phyloP scores from a whole-genome alignment of 225 moss, liverwort and hornwort species.

The Sphagnum tenellum region DNA sequence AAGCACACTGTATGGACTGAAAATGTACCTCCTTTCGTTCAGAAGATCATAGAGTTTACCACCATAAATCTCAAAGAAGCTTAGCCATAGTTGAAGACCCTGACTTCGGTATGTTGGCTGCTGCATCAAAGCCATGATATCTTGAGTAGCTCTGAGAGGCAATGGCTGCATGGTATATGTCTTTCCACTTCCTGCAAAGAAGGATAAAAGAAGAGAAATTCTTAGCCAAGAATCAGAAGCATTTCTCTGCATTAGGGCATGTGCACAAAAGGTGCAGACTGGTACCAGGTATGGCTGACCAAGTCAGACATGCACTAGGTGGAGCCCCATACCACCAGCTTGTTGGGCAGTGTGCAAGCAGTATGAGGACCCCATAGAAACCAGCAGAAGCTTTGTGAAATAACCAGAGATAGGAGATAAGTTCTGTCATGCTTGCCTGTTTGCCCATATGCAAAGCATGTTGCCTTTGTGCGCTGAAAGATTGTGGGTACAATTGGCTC shows the following conservation, averaged over 20 bases:
- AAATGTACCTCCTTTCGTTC: slow-evolving; percentile 88
- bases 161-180: slow-evolving; percentile 99
- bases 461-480: slow-evolving; percentile 95
- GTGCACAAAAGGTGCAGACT: not conserved
- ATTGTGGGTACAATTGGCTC: slow-evolving; percentile 99
- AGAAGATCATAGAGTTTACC: slow-evolving; percentile 99
- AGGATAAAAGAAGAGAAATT: not conserved
- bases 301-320: not conserved
- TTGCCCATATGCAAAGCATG: slow-evolving; percentile 99
- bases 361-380: too few relatives aligned
- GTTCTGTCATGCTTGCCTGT: slow-evolving; percentile 43
- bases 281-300: not conserved
- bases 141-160: slow-evolving; percentile 94
- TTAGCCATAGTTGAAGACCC: slow-evolving; percentile 96
- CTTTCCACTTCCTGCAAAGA: slow-evolving; percentile 93
- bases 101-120: slow-evolving; percentile 74
- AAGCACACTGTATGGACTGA: slow-evolving; percentile 22
- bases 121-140: slow-evolving; percentile 93
- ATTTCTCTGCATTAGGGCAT: not conserved
- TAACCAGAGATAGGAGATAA: not conserved
- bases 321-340: not conserved
- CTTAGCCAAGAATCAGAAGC: not conserved
- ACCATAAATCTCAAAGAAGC: slow-evolving; percentile 99
- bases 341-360: not conserved
- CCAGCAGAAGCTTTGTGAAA: not conserved